These are phyloP conservation scores for Suillus discolor DNA, from an alignment of 768 basidiomycete genomes.

Conservation along the genomic window DNA sequence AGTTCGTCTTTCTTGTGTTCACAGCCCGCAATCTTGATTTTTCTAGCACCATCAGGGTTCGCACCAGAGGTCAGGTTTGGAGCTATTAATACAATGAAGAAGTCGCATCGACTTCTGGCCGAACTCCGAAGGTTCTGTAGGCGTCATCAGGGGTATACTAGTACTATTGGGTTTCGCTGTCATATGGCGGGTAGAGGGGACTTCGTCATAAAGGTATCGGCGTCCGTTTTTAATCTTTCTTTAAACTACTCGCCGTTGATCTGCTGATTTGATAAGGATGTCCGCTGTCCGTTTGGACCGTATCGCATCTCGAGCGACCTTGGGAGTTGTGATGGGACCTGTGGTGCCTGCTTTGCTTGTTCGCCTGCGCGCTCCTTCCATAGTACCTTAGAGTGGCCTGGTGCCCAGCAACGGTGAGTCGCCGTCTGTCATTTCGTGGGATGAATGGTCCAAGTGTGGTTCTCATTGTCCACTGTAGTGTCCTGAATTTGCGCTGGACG, in stretches of 20 bases:
- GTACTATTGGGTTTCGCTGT: background rate
- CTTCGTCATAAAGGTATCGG: background rate
- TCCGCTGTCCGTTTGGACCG: background rate
- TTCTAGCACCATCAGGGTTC: background rate
- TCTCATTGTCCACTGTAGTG: background rate
- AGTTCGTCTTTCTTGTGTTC: background rate
- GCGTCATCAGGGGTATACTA: background rate
- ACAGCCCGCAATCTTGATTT: background rate
- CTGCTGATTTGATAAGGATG: background rate
- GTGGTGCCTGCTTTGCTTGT: background rate
- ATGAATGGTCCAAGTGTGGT: background rate
- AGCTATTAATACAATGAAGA: background rate
- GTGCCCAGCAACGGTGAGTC: background rate
- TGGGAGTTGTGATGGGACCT: background rate
- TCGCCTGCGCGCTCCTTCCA: background rate
- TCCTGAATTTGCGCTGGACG: background rate
- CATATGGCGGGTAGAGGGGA: background rate
- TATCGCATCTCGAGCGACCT: background rate
- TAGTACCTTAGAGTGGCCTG: background rate
- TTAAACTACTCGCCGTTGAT: background rate
- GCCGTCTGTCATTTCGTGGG: background rate
- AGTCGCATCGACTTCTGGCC: background rate
- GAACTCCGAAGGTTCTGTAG: background rate
- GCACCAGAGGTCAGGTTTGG: background rate
- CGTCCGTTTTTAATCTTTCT: background rate